These are phyloP conservation scores for Trichoderma reesei DNA, from an alignment of 495 filamentous ascomycete genomes.

Conservation along the genomic window DNA sequence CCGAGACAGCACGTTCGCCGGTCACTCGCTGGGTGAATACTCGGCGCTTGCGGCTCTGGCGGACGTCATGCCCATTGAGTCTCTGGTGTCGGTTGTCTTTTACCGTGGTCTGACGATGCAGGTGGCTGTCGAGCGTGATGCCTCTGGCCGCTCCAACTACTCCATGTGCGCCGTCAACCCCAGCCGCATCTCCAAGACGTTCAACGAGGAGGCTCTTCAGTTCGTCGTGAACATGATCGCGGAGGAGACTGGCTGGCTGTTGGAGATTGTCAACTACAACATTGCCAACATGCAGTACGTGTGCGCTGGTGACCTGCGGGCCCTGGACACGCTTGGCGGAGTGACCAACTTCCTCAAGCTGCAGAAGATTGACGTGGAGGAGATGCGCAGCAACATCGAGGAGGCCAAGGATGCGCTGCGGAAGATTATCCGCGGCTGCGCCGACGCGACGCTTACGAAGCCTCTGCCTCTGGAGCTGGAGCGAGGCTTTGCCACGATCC, in stretches of 20 bases:
- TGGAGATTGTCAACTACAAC: slow-evolving; percentile 99
- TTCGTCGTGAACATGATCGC: slow-evolving; percentile 90
- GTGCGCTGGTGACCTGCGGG: slow-evolving; percentile 91
- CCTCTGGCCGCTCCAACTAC: slow-evolving; percentile 86
- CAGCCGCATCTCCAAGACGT: slow-evolving; percentile 91
- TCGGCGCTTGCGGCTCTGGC: slow-evolving; percentile 92
- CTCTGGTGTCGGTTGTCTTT: slow-evolving; percentile 95
- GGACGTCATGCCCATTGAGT: slow-evolving; percentile 98
- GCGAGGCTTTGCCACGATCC: slow-evolving; percentile 94
- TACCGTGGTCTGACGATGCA: slow-evolving; percentile 99
- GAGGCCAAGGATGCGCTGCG: slow-evolving; percentile 72
- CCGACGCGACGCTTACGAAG: slow-evolving; percentile 77
- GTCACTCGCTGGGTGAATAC: slow-evolving; percentile 97
- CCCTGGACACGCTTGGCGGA: slow-evolving; percentile 85
- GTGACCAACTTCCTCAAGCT: slow-evolving; percentile 90
- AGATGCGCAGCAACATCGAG: slow-evolving; percentile 67
- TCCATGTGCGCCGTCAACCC: slow-evolving; percentile 99
- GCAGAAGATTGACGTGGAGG: slow-evolving; percentile 92
- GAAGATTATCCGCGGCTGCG: slow-evolving; percentile 77
- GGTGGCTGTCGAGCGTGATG: slow-evolving; percentile 96
- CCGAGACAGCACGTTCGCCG: slow-evolving; percentile 90
- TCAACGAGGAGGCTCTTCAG: slow-evolving; percentile 92
- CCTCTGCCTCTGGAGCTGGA: slow-evolving; percentile 78
- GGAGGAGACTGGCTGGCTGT: slow-evolving; percentile 84
- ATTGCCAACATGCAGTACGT: slow-evolving; percentile 98